Base-by-base conservation (phyloP, 2,329 filamentous ascomycete species). In the Stenocarpella maydis region DNA sequence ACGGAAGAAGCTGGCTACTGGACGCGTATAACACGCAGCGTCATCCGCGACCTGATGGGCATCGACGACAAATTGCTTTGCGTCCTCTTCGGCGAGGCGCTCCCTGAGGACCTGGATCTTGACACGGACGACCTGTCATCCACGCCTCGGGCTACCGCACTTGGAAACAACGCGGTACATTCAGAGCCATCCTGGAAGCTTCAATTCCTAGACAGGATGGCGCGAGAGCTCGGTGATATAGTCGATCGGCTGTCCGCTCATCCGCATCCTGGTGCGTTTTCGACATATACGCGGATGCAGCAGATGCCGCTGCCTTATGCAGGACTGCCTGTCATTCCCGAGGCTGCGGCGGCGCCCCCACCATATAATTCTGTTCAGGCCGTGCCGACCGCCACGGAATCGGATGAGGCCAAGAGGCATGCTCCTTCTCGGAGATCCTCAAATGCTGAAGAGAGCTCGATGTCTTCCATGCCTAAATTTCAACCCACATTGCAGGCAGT, bases 41-140 rank as follows among this genome's bases (percentile, higher is more conserved):
- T 98, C 34, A 94, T 99, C 74, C 89, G 90, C 65, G 94, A 98
- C 77, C 82, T 99, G 52, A 92, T 98, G 77, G 95, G 95, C 10
- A 92, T 99, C 67, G 95, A 98, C 75, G 94, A 98, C 72, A 88
- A 88, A 61, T 84, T 96, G 24, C 86, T 99, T 10, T 92, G 92
- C 0, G 90, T 98, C 61, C 90, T 99, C 10, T 91, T 98, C 68
- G 96, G 96, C 15, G 94, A 98, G 78, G 83, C 88, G 2, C 81
- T 97, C 28, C 89, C 90, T 3, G 82, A 81, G 31, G 81, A 84
- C 28, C 43, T 71, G 34, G 72, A 71, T n/a, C 69, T 71, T 31
- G 80, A 80, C 21, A 43, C 41, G 15, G 82, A 86, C 45, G 80
- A 85, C 69, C 72, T 86, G 12, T 83, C 83, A 14, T 78, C 82